Evolutionary conservation across 306 rosid genomes (phyloP), one percentile per base, ranked within the genome.

Genomic region (Malus orientalis): DNA sequence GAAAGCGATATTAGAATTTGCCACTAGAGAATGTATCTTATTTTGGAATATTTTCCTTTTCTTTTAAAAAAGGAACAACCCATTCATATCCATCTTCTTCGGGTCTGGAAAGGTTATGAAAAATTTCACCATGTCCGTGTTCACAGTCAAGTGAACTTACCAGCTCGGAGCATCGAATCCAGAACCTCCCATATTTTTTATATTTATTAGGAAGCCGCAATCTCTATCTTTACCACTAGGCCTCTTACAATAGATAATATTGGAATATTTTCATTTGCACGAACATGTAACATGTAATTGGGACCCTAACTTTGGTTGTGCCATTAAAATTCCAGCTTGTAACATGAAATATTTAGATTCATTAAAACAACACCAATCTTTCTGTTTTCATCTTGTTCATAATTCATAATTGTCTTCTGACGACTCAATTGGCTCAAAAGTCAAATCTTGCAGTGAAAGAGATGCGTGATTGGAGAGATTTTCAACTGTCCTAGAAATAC

Each of bases 401-500:
- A 23, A 8, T 4, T 14, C 16, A 30, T 36, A 3, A 33, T 65
- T 18, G 14, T 16, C 27, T 9, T 33, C 10, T 30, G 14, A 72
- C 36, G 33, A 60, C n/a, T 4, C 64, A 7, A 63, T 57, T 45
- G 58, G 19, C 25, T 27, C 29, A 44, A 67, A 77, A 73, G 85
- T 82, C 81, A 77, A 73, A 73, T 75, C 22, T 47, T 16, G 74
- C 71, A 23, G 78, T 55, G 74, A 67, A 23, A 57, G 75, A 57
- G 76, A 59, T 15, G 27, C n/a, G 22, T 47, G 59, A 38, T 7
- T 7, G 42, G 42, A 7, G 42, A 38, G 42, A 38, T 7, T 38
- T 38, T 38, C 0, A 6, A 7, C 0, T 2, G 9, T 7, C 0
- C 0, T 7, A 0, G 7, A 7, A 38, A 38, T 7, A 1, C 9